Evolutionary conservation across 257 asterid genomes (phyloP), one percentile per base, ranked within the genome.

Genomic region (Primulina eburnea): DNA sequence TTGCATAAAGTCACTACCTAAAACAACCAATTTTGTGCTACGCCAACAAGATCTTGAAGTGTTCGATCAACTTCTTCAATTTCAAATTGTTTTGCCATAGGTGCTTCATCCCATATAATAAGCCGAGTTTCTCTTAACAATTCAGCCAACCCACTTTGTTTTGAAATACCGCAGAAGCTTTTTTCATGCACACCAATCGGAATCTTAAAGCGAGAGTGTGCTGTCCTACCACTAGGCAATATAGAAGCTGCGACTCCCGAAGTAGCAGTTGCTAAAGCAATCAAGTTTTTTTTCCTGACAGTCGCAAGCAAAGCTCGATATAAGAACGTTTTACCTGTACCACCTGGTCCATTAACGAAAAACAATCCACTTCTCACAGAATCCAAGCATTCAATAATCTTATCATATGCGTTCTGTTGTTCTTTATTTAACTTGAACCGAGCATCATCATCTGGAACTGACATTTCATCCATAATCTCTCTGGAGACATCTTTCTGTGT

Each of bases 161-260:
- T 34, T 4, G 7, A 34, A 34, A 34, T 34, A 34, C 8, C 0
- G 37, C 6, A 34, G 8, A 34, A 34, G 8, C 37, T 34, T 5
- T 34, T 34, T 34, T 34, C 33, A 21, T 62, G 4, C 40, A 71
- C 8, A 52, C 62, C 0, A 24, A 32, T n/a, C 7, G 62, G 79
- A 4, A 75, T 53, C 17, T 75, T 75, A 17, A 75, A 75, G 0
- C 68, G 17, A 0, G 79, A 69, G 11, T 75, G 71, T 6, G 67
- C 33, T 7, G 62, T 73, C 5, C 62, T 5, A 0, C 68, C 67
- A 1, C 77, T 61, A 0, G 35, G 26, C 0, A 70, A 62, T 3
- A 62, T 11, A 34, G 37, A 34, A 4, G 37, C 37, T 6, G 75
- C 72, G 1, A 74, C 33, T 3, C 74, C 61, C 3, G 50, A 68